phyloP scores from a whole-genome alignment of 2,329 filamentous ascomycete genomes.

The Botryotinia narcissicola region DNA sequence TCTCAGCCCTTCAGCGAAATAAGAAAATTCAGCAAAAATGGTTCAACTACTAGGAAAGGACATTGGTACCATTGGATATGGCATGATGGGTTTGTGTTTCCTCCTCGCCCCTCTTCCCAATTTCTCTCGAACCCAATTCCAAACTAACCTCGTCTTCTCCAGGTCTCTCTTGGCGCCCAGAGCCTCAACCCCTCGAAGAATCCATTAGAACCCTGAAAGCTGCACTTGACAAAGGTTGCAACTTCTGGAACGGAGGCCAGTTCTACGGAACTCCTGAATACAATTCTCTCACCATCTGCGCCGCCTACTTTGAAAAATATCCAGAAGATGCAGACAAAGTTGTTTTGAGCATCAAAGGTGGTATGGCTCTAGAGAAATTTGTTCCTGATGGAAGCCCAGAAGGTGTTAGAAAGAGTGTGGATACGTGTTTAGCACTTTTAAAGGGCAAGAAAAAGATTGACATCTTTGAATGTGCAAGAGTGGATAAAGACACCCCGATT shows the following conservation, averaged over 20 bases:
- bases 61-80: constrained; percentile 34
- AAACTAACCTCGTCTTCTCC: constrained; percentile 6
- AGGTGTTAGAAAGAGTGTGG: constrained; percentile 55
- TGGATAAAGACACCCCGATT: constrained; percentile 46
- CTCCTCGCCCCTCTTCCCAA: not conserved
- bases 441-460: constrained; percentile 51
- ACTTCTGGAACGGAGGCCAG: constrained; percentile 62
- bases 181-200: constrained; percentile 44
- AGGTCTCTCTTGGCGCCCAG: constrained; percentile 39
- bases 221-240: constrained; percentile 46
- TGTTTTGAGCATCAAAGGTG: constrained; percentile 62
- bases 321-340: constrained; percentile 63
- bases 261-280: constrained; percentile 60
- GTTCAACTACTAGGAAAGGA: constrained; percentile 33
- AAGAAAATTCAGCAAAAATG: constrained; percentile 24
- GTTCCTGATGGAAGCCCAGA: constrained; percentile 52
- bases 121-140: not conserved
- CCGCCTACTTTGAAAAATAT: constrained; percentile 61
- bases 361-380: constrained; percentile 40
- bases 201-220: constrained; percentile 56
- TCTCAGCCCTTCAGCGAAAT: not conserved
- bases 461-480: constrained; percentile 50
- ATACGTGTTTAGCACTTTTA: constrained; percentile 52
- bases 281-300: constrained; percentile 59
- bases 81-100: constrained; percentile 28